Base-by-base conservation (phyloP, 108 stramenopile species). In the Skeletonema marinoi region DNA sequence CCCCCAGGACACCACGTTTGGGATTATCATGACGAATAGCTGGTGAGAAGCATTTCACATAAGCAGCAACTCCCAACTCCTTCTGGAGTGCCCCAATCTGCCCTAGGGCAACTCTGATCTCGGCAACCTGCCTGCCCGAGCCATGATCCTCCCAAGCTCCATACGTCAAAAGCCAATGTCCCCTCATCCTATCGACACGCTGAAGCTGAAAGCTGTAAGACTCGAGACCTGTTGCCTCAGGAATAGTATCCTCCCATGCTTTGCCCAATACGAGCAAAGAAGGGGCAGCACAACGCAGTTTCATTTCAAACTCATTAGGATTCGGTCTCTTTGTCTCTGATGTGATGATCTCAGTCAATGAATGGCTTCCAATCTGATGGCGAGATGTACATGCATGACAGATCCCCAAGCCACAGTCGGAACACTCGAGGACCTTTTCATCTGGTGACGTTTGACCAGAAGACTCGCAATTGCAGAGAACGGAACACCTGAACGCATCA, bases 131-230 rank as follows among this genome's bases (percentile, higher is more conserved):
- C 21, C 82, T 64, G 36, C 70, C 82, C 32, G 82, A 76, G 14
- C 82, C 82, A 33, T 80, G 65, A 59, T 86, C 85, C 65, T 86
- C 85, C 82, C 82, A 86, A 21, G 85, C 85, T 11, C 82, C 82
- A 56, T 81, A 86, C 10, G 74, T 72, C 66, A 86, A 38, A 29
- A 77, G 73, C 85, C 85, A 86, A 73, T 80, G 72, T 9, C 78
- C 82, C 32, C 58, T 73, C 66, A 77, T 80, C 36, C 85, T 70
- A 65, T 77, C 71, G 6, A 86, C 82, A n/a, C 79, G 74, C 32
- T 82, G 85, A 39, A 86, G 69, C 75, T 82, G 82, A 62, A 86
- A 86, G 42, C 77, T 80, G 41, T 83, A 86, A 1, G 74, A 77
- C 14, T 86, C 82, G 7, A 86, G 73, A 29, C 82, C 82, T 38